Evolutionary conservation across 2,329 filamentous ascomycete species (phyloP), one percentile per base, ranked within the genome.

Genomic region (Tetracladium maxilliforme): DNA sequence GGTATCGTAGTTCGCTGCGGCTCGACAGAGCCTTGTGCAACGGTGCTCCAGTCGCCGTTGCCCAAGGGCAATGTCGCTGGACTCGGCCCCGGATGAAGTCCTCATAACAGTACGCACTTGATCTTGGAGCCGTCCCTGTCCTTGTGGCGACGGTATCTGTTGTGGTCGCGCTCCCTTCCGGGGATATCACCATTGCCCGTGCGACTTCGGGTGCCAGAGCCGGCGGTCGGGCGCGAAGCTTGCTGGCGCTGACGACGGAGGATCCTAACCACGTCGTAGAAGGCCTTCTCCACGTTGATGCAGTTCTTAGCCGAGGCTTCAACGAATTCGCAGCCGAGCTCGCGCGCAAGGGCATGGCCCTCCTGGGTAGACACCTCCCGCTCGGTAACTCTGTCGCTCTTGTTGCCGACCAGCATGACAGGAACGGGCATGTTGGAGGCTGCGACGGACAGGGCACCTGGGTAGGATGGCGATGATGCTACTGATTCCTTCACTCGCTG

Each of bases 351-450:
- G 26, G 86, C 84, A 38, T 83, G 80, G 10, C 90, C 90, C 56
- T 98, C 90, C 51, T 95, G 90, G 25, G 86, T 92, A 3, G 86
- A 94, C 4, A 95, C 90, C 45, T 94, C 87, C 37, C 90, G 73
- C 56, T 95, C 90, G 15, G 87, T 92, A 23, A 92, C 83, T 42
- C 90, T 70, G 54, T 98, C 90, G 56, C 83, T 92, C 61, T 98
- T 98, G 64, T 98, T 95, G 38, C 90, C 90, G 18, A 98, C 90
- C 16, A 98, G 67, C 90, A 98, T 95, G 43, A 98, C 82, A 23
- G 90, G 90, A 10, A 90, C 83, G 12, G 77, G 34, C 69, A 70
- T 14, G 68, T 56, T 6, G 48, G 51, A 52, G 45, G 58, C 52
- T 41, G 46, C 32, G 56, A 50, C 27, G 46, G 74, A 56, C 40